Evolutionary conservation across 108 stramenopile species (phyloP).

Genomic region (Fragilariopsis cylindrus): DNA sequence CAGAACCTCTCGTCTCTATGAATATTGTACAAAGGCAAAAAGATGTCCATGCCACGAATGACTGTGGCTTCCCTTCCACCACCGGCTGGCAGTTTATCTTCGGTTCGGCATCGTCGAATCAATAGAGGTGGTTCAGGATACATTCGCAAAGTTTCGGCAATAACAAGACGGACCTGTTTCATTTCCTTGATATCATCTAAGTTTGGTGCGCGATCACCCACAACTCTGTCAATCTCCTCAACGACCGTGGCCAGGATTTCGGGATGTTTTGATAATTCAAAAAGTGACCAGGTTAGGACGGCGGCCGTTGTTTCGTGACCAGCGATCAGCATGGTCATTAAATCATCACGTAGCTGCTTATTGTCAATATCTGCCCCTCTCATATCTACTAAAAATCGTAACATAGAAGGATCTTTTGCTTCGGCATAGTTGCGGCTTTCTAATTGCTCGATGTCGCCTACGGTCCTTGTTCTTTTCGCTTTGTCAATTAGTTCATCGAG

Average conservation of each 20-base stretch:
- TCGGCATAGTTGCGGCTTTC: constrained; percentile 87
- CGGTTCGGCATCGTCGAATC: constrained; percentile 90
- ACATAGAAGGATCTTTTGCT: constrained; percentile 90
- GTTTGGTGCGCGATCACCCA: constrained; percentile 86
- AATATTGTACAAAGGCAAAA: constrained; percentile 93
- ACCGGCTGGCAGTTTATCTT: constrained; percentile 82
- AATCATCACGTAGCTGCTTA: constrained; percentile 79
- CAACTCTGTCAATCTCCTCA: constrained; percentile 88
- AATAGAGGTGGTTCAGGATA: constrained; percentile 94
- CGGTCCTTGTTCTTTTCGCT: constrained; percentile 77
- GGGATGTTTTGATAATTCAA: constrained; percentile 89
- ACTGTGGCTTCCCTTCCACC: constrained; percentile 78
- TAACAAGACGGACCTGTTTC: constrained; percentile 80
- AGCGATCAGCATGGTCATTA: constrained; percentile 98
- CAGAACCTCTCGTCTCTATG: constrained; percentile 92
- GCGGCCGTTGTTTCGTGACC: constrained; percentile 98
- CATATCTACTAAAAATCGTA: constrained; percentile 96
- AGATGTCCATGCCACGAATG: constrained; percentile 94
- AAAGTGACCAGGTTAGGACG: constrained; percentile 94
- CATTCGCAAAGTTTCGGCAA: constrained; percentile 91
- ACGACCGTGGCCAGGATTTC: constrained; percentile 69
- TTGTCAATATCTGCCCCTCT: constrained; percentile 90
- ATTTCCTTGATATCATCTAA: constrained; percentile 82
- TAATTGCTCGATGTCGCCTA: constrained; percentile 91
- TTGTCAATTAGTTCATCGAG: constrained; percentile 83